Conservation (phyloP, 768 basidiomycete species). For the Trametes maxima region DNA sequence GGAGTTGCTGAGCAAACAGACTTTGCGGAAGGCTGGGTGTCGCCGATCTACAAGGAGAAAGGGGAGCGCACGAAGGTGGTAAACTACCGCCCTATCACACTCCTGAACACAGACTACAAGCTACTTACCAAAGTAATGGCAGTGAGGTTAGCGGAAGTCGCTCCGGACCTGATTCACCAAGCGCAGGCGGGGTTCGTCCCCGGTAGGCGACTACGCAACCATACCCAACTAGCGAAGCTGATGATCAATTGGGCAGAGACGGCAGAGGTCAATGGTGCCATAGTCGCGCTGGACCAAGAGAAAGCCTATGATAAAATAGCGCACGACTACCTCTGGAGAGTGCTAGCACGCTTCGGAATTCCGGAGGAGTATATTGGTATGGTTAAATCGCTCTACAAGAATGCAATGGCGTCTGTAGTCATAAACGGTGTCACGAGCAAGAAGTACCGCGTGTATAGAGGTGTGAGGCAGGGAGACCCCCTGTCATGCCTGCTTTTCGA, state of each 20-base stretch:
- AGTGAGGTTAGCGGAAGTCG: slow-evolving; percentile 17
- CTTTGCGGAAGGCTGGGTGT: slow-evolving; percentile 39
- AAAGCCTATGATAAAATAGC: slow-evolving; percentile 28
- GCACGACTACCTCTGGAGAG: slow-evolving; percentile 23
- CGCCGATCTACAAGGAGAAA: slow-evolving; percentile 47
- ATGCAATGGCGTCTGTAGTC: slow-evolving; percentile 34
- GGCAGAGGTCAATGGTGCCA: slow-evolving; percentile 13
- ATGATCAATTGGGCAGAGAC: slow-evolving; percentile 22
- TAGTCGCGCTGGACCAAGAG: slow-evolving; percentile 24
- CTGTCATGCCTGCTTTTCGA: slow-evolving; percentile 38
- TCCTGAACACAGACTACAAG: slow-evolving; percentile 39
- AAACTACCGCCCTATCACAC: slow-evolving; percentile 27
- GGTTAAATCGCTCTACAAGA: slow-evolving; percentile 34
- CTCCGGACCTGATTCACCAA: slow-evolving; percentile 32
- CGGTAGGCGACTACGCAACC: slow-evolving; percentile 35
- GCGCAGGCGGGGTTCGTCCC: slow-evolving; percentile 45
- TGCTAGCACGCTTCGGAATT: slow-evolving; percentile 11
- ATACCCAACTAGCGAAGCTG: slow-evolving; percentile 32
- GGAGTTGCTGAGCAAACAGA: background rate
- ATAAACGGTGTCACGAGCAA: slow-evolving; percentile 37
- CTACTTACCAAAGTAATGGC: slow-evolving; percentile 32
- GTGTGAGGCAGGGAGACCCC: slow-evolving; percentile 41
- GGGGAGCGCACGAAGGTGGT: slow-evolving; percentile 13
- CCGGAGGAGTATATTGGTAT: slow-evolving; percentile 25
- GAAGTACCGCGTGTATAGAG: slow-evolving; percentile 31